phyloP scores from a whole-genome alignment of 1,139 yeast species.

The Spathaspora jeffriesii region DNA sequence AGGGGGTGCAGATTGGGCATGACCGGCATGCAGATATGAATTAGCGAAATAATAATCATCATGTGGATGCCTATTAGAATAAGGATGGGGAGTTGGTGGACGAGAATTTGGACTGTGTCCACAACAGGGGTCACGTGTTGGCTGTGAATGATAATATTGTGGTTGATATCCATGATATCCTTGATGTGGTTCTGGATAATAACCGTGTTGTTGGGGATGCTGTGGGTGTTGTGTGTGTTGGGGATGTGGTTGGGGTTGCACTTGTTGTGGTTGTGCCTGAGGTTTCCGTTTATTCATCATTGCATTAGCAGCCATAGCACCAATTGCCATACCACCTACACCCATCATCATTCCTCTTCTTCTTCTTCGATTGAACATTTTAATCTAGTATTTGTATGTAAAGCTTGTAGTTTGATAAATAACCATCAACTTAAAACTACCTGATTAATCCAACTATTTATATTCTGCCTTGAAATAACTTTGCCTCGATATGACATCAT shows the following conservation, averaged over 20 bases:
- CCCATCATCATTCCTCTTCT: slow-evolving; percentile 6
- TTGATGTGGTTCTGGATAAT: slow-evolving; percentile 21
- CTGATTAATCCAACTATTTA: background rate
- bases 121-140: background rate
- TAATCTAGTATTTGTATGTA: background rate
- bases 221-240: slow-evolving; percentile 3
- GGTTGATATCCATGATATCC: background rate
- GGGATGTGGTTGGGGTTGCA: slow-evolving; percentile 4
- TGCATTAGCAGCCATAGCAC: slow-evolving; percentile 6
- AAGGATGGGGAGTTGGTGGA: background rate
- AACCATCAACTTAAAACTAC: background rate
- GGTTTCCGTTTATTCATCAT: background rate
- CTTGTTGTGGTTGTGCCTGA: slow-evolving; percentile 1
- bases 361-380: slow-evolving; percentile 6
- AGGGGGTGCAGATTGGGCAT: background rate
- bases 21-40: background rate
- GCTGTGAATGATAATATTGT: background rate
- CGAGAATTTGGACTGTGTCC: background rate
- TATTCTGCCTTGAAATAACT: background rate
- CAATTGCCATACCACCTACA: slow-evolving; percentile 6
- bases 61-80: background rate
- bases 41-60: background rate
- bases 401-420: too few species aligned
- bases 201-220: slow-evolving; percentile 11
- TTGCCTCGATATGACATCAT: background rate